Evolutionary conservation across 345 rosid species (phyloP).

Genomic region (Hirschfeldia incana): DNA sequence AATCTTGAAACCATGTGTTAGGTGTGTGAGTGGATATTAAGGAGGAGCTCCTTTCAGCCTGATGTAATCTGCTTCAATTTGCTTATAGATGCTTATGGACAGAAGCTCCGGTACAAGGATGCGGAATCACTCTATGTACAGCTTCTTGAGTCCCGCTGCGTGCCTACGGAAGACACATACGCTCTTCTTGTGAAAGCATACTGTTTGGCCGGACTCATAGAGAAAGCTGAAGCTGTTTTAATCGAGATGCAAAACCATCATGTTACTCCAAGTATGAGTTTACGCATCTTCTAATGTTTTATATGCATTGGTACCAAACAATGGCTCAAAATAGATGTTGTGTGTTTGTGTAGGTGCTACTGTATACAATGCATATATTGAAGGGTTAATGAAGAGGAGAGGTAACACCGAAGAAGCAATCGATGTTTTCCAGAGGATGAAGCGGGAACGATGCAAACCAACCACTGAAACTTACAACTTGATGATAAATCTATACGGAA

Average conservation of each 20-base stretch:
- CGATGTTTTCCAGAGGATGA: constrained; percentile 73
- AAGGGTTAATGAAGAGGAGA: constrained; percentile 72
- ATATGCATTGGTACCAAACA: background rate
- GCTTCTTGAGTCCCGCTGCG: constrained; percentile 71
- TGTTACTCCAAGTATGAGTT: constrained; percentile 71
- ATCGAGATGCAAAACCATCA: constrained; percentile 73
- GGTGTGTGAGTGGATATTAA: constrained; percentile 86
- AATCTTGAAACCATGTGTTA: no score
- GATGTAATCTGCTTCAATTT: constrained; percentile 88
- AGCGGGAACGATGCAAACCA: constrained; percentile 63
- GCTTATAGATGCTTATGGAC: constrained; percentile 89
- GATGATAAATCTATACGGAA: constrained; percentile 88
- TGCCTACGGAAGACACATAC: constrained; percentile 89
- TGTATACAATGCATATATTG: constrained; percentile 82
- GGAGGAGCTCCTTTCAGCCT: constrained; percentile 76
- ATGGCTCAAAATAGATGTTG: background rate
- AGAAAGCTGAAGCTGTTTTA: constrained; percentile 76
- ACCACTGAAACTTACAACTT: constrained; percentile 79
- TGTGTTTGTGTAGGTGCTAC: constrained; percentile 50
- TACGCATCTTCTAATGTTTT: background rate
- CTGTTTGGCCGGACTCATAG: constrained; percentile 57
- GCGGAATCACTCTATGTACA: constrained; percentile 70
- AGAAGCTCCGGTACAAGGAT: constrained; percentile 57
- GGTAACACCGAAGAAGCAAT: constrained; percentile 63
- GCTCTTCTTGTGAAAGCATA: constrained; percentile 83